Conservation (phyloP, 1,284 basidiomycete genomes). For the Malassezia equina region DNA sequence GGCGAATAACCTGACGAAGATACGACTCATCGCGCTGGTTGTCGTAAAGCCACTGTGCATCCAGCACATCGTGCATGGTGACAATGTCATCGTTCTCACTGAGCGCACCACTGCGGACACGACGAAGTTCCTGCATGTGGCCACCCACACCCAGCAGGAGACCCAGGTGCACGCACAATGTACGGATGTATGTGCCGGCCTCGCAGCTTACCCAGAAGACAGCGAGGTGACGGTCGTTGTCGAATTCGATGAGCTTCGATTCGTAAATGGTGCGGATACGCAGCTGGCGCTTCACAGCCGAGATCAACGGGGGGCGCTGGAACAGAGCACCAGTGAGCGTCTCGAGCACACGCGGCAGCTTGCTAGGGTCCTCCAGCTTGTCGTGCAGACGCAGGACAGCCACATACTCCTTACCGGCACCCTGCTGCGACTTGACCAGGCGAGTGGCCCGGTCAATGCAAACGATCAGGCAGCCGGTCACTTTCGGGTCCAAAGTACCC, state of each 20-base stretch:
- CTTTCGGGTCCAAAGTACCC: slow-evolving; percentile 95
- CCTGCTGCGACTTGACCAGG: slow-evolving; percentile 97
- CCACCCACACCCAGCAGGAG: slow-evolving; percentile 90
- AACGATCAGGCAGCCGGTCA: slow-evolving; percentile 95
- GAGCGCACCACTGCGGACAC: slow-evolving; percentile 90
- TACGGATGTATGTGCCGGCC: slow-evolving; percentile 96
- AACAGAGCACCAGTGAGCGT: slow-evolving; percentile 96
- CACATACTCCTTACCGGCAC: slow-evolving; percentile 98
- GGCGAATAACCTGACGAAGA: slow-evolving; percentile 85
- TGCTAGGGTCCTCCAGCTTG: slow-evolving; percentile 65
- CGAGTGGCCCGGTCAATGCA: slow-evolving; percentile 99
- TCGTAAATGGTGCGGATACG: slow-evolving; percentile 96
- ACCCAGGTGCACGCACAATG: slow-evolving; percentile 92
- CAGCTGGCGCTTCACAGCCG: slow-evolving; percentile 95
- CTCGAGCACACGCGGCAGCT: slow-evolving; percentile 83
- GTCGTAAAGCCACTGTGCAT: slow-evolving; percentile 98
- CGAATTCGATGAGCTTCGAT: slow-evolving; percentile 90
- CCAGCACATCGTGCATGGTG: slow-evolving; percentile 98
- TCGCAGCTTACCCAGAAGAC: slow-evolving; percentile 99
- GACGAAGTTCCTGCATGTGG: slow-evolving; percentile 96
- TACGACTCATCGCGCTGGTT: slow-evolving; percentile 98
- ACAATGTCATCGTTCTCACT: slow-evolving; percentile 97
- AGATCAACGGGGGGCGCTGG: slow-evolving; percentile 96
- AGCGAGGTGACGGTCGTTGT: slow-evolving; percentile 89
- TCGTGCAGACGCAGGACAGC: slow-evolving; percentile 88